These are phyloP conservation scores for Sedum album DNA, from an alignment of 164 flowering plant species.

Conservation along the genomic window DNA sequence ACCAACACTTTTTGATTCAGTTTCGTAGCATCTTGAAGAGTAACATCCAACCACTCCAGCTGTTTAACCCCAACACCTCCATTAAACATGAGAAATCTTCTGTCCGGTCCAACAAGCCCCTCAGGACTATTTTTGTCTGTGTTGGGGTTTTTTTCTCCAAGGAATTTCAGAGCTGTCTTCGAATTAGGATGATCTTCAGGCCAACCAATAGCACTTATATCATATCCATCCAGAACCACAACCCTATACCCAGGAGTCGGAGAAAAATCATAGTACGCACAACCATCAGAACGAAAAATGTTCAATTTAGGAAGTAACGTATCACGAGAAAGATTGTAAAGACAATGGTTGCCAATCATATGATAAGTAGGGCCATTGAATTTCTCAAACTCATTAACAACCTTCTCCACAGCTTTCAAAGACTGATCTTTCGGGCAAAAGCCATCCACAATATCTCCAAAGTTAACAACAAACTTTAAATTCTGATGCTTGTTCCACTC, in stretches of 20 bases:
- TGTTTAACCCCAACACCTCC: conserved; percentile 80
- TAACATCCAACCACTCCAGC: conserved; percentile 56
- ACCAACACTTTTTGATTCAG: conserved; percentile 62
- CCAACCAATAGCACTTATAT: conserved; percentile 90
- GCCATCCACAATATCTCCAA: conserved; percentile 92
- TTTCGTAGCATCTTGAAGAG: conserved; percentile 53
- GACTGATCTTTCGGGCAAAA: conserved; percentile 82
- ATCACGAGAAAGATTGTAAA: conserved; percentile 79
- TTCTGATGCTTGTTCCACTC: conserved; percentile 17
- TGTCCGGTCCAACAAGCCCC: conserved; percentile 55
- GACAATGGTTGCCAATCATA: conserved; percentile 94
- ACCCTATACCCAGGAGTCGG: conserved; percentile 64
- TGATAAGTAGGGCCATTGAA: conserved; percentile 67
- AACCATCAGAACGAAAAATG: conserved; percentile 37
- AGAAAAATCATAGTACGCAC: conserved; percentile 77
- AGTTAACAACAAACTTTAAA: conserved; percentile 53
- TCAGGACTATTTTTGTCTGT: conserved; percentile 73
- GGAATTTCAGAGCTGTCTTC: conserved; percentile 42
- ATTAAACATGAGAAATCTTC: conserved; percentile 85
- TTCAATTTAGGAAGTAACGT: conserved; percentile 58
- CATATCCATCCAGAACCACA: conserved; percentile 82
- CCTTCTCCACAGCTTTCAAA: conserved; percentile 39
- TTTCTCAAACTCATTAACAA: conserved; percentile 50
- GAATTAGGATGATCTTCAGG: conserved; percentile 67
- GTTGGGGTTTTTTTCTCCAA: conserved; percentile 66